Conservation (phyloP, 805 yeast genomes). For the fission yeast (Schizosaccharomyces pombe) region ASM294v3 CU329670.1:4819001-4819500, state of each 20-base stretch:
- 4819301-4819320: background rate
- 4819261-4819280: background rate
- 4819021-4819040: background rate
- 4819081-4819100: background rate
- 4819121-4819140: background rate
- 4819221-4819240: background rate
- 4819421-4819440: background rate
- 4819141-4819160: background rate
- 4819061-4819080: conserved; percentile 4
- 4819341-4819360: background rate
- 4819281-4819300: background rate
- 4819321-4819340: background rate
- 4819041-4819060: conserved; percentile 1
- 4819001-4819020: background rate
- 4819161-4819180: too few species aligned
- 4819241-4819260: background rate
- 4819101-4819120: too few species aligned
- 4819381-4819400: background rate
- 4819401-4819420: background rate
- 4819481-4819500: background rate
- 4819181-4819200: too few species aligned
- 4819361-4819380: background rate
- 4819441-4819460: background rate
- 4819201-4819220: background rate
- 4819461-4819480: background rate